Percentiles rank a stretch among this genome's conserved stretches.
Evolutionary conservation across 1,284 basidiomycete genomes (phyloP).

Genomic region (Earliella scabrosa): DNA sequence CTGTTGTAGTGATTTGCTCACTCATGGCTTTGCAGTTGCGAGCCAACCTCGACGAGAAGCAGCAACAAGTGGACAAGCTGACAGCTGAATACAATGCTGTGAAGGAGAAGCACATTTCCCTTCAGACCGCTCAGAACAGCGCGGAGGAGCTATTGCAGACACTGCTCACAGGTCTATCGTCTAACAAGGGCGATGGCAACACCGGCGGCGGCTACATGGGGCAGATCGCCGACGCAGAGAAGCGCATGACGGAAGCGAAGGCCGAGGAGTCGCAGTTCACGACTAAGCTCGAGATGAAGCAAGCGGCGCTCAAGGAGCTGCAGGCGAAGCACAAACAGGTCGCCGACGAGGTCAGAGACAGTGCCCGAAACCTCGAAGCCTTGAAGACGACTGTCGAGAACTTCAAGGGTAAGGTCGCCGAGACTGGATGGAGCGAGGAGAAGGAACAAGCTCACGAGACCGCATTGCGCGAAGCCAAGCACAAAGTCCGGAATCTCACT

Average conservation of each 20-base stretch:
- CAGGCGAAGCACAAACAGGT: constrained; percentile 86
- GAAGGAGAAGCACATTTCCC: constrained; percentile 74
- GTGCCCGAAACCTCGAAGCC: constrained; percentile 67
- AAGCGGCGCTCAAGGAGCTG: constrained; percentile 82
- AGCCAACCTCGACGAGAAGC: constrained; percentile 59
- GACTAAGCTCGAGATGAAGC: constrained; percentile 77
- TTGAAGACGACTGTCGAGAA: constrained; percentile 68
- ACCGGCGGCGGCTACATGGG: constrained; percentile 96
- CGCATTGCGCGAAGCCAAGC: constrained; percentile 60
- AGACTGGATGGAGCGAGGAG: constrained; percentile 81
- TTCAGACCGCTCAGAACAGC: constrained; percentile 68
- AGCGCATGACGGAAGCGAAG: constrained; percentile 73
- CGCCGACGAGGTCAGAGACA: constrained; percentile 82
- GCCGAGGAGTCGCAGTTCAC: constrained; percentile 89
- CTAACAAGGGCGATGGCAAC: constrained; percentile 54
- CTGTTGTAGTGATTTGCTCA: background rate
- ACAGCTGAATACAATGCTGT: constrained; percentile 67
- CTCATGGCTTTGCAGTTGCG: constrained; percentile 50
- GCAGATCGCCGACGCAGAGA: constrained; percentile 89
- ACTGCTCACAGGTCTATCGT: constrained; percentile 89
- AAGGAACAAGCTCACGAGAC: constrained; percentile 72
- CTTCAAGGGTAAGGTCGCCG: constrained; percentile 56
- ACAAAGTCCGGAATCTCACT: constrained; percentile 59
- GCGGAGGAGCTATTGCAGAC: constrained; percentile 96
- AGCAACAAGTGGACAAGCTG: constrained; percentile 61